phyloP scores from a whole-genome alignment of 495 filamentous ascomycete species.

The Aspergillus wentii region DNA sequence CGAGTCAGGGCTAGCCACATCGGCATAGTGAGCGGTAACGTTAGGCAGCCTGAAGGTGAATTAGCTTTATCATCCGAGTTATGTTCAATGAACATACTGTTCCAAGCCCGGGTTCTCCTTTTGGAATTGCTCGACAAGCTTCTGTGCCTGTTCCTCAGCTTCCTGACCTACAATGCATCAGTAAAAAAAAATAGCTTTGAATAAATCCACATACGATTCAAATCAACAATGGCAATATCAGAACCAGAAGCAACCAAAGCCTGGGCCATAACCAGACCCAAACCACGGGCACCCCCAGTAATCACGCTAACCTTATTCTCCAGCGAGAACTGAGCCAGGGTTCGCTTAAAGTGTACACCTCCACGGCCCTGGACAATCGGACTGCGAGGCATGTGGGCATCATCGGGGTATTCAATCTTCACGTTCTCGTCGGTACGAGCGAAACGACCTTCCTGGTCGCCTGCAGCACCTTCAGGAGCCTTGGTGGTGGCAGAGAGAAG shows the following conservation, averaged over 20 bases:
- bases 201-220: constrained; percentile 65
- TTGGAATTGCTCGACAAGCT: constrained; percentile 66
- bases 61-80: background rate
- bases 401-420: constrained; percentile 69
- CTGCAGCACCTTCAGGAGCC: constrained; percentile 26
- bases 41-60: constrained; percentile 56
- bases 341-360: constrained; percentile 65
- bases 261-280: constrained; percentile 90
- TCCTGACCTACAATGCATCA: constrained; percentile 61
- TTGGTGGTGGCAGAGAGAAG: constrained; percentile 24
- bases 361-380: constrained; percentile 67
- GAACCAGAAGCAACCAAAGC: constrained; percentile 81
- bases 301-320: constrained; percentile 74
- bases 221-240: constrained; percentile 85
- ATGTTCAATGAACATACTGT: constrained; percentile 40
- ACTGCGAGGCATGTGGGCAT: constrained; percentile 59
- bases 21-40: constrained; percentile 84
- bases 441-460: constrained; percentile 44
- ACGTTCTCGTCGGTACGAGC: constrained; percentile 77
- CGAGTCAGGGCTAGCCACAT: constrained; percentile 74
- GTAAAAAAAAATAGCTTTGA: background rate
- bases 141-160: constrained; percentile 67
- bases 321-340: constrained; percentile 69
- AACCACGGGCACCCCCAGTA: constrained; percentile 79
- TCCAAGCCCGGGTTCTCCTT: constrained; percentile 73